A percentile compares a stretch with the other conserved stretches of the same genome.
These are phyloP conservation scores for Boletus pseudopeckii DNA, from an alignment of 768 basidiomycete genomes.

Conservation along the genomic window DNA sequence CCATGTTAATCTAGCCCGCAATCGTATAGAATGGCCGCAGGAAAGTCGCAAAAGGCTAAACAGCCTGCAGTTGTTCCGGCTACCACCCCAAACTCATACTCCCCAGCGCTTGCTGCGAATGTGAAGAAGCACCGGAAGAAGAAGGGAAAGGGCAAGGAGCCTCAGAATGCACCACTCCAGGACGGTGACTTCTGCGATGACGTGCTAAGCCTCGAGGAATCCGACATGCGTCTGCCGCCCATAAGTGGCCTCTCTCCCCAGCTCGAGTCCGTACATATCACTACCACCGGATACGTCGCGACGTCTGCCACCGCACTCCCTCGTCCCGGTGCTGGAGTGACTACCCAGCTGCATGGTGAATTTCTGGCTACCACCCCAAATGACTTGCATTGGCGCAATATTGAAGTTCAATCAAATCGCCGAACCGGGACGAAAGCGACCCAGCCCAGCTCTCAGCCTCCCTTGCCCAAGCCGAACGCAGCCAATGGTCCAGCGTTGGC, in stretches of 20 bases:
- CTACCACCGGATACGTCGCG: conserved; percentile 44
- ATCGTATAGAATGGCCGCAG: conserved; percentile 28
- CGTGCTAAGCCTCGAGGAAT: conserved; percentile 24
- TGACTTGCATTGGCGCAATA: conserved; percentile 52
- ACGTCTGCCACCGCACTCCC: conserved; percentile 34
- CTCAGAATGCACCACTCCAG: conserved; percentile 3
- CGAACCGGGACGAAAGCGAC: conserved; percentile 27
- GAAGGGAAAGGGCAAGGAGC: conserved; percentile 39
- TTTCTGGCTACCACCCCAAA: conserved; percentile 57
- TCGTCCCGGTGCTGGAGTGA: conserved; percentile 30
- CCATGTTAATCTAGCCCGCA: conserved; percentile 15
- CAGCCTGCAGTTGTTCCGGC: conserved; percentile 10
- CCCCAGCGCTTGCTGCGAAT: conserved; percentile 9
- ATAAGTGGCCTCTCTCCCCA: conserved; percentile 42
- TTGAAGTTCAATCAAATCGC: conserved; percentile 28
- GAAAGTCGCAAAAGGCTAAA: conserved; percentile 28
- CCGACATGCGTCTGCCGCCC: conserved; percentile 15
- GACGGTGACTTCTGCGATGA: conserved; percentile 23
- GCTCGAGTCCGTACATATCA: conserved; percentile 46
- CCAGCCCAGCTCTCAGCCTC: conserved; percentile 12
- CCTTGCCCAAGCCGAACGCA: conserved; percentile 25
- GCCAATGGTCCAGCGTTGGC: conserved; percentile 24
- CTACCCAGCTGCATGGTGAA: conserved; percentile 51
- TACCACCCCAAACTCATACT: conserved; percentile 5
- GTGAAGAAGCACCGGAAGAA: conserved; percentile 47